Evolutionary conservation across 2,329 filamentous ascomycete species (phyloP).

Genomic region (Trichoderma afroharzianum): DNA sequence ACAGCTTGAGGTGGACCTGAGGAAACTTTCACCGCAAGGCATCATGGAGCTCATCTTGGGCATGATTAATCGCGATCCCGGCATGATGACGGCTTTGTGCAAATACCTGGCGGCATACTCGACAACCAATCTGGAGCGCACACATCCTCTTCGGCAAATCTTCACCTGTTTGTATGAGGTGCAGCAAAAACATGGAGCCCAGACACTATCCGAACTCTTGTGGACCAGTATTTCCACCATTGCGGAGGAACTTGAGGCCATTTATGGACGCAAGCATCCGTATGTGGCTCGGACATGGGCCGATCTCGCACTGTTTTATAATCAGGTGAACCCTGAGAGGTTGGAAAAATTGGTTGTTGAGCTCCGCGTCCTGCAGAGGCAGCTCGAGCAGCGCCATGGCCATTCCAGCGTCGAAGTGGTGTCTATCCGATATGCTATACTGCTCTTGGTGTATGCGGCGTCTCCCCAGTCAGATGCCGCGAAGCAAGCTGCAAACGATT

Average conservation of each 20-base stretch:
- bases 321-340: constrained; percentile 35
- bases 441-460: constrained; percentile 37
- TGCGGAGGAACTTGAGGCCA: constrained; percentile 43
- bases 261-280: constrained; percentile 41
- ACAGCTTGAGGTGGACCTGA: constrained; percentile 41
- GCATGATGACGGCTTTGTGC: constrained; percentile 44
- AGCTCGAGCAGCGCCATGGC: constrained; percentile 36
- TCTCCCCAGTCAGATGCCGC: constrained; percentile 34
- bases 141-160: constrained; percentile 42
- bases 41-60: constrained; percentile 42
- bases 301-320: constrained; percentile 40
- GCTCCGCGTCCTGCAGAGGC: constrained; percentile 34
- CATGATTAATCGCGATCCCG: constrained; percentile 43
- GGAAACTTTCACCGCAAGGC: constrained; percentile 41
- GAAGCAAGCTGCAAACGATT: constrained; percentile 35
- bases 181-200: constrained; percentile 43
- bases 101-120: constrained; percentile 44
- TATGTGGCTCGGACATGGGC: constrained; percentile 43
- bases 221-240: constrained; percentile 41
- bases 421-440: constrained; percentile 39
- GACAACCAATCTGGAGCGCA: constrained; percentile 41
- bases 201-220: constrained; percentile 41
- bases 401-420: constrained; percentile 34
- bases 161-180: constrained; percentile 43
- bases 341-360: constrained; percentile 37